Base-by-base conservation (phyloP, 2,329 filamentous ascomycete species). In the Penicillium sp. region DNA sequence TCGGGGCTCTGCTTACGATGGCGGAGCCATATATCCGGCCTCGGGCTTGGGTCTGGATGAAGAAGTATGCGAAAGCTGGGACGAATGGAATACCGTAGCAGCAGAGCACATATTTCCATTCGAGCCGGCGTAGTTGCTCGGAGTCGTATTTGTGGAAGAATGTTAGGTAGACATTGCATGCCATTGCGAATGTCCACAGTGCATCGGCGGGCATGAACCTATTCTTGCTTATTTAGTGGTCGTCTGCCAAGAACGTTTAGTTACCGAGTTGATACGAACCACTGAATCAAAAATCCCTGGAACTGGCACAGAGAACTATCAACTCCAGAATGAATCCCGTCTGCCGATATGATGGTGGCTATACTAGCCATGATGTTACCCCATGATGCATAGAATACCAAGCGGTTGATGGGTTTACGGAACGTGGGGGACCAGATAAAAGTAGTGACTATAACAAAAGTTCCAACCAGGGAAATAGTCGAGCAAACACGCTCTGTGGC, bases 391-490 rank as follows among this genome's bases (percentile, higher is more conserved):
- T 89, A 94, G 72, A 95, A 93, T 10, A 93, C 87, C 0, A 95
- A 81, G 19, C 91, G 82, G 69, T 94, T 94, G 76, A 94, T 92
- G n/a, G 90, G 89, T 69, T 92, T 93, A 67, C 89, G 88, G 70
- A 94, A 94, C 5, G 82, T 81, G 16, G 80, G 81, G 33, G 87
- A 90, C n/a, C 75, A 72, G 31, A 83, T 75, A 68, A 92, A 94
- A 3, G 89, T 92, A 54, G 79, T 65, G 53, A 93, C 85, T 67
- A 92, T 88, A 70, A 92, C 85, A 33, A 87, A 65, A 43, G 87
- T 89, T 55, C 89, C 90, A 2, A 88, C 50, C 0, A 94, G 72
- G 1, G 90, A 93, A 43, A 92, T 74, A 8, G 86, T 80, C 0
- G 90, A 92, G 68, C 86, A 85, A 16, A 82, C 76, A 48, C 90